Base-by-base conservation (phyloP, 495 filamentous ascomycete species). In the Tetracladium setigerum region DNA sequence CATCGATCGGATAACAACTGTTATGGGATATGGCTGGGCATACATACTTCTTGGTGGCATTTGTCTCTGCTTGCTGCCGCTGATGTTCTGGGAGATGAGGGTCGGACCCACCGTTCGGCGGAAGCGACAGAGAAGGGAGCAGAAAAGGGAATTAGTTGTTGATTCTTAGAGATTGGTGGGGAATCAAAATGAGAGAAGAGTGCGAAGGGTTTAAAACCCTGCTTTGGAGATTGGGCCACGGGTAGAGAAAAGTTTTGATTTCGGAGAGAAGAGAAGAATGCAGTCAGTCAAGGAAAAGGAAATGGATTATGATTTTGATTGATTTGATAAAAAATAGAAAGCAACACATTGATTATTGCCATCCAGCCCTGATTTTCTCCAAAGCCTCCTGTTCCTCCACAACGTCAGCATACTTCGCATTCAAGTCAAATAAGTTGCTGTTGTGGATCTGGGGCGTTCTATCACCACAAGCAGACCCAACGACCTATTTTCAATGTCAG, bases 391-490 rank as follows among this genome's bases (percentile, higher is more conserved):
- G 51, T 37, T 64, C 62, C 3, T 47, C 37, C 16, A 67, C 60
- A 11, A 67, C 61, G 46, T 66, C 65, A 13, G 61, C 65, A 46
- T 64, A 64, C 44, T 64, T 66, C 5, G 59, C 59, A 41, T 63
- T 55, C 42, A 67, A 51, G 43, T 67, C 65, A 48, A 63, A 62
- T 15, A 66, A 42, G 40, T 62, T 67, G 4, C 59, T 52, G n/a
- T 57, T 47, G 35, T 66, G 62, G 32, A 64, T 67, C 35, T 57
- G 56, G 9, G 54, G 46, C 32, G 55, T 58, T 2, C 65, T 63
- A 47, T 67, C 65, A 30, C 65, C 61, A 50, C 65, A 66, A 13
- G 57, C 65, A 14, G 53, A 53, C 1, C 50, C 59, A 1, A 67
- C 64, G 10, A 67, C 61, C 64, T 67, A 19, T 16, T 32, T n/a